Evolutionary conservation across 495 filamentous ascomycete genomes (phyloP).

Genomic region (Penicillium pancosmium): DNA sequence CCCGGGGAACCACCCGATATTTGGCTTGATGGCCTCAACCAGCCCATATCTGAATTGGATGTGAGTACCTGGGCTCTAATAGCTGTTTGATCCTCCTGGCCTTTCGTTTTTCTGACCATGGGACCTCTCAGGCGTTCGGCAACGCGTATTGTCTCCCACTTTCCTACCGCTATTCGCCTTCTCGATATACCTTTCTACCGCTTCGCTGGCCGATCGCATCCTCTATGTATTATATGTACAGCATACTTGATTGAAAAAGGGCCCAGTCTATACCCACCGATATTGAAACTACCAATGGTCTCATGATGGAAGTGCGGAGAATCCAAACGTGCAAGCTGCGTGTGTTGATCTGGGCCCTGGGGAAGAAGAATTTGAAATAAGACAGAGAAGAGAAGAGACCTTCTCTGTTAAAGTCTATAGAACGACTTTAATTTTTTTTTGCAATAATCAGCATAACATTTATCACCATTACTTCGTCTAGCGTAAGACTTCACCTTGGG

Average conservation of each 20-base stretch:
- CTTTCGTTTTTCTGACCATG: background rate
- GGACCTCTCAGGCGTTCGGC: background rate
- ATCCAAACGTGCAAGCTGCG: background rate
- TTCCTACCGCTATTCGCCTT: conserved; percentile 3
- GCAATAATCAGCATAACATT: background rate
- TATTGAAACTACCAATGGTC: background rate
- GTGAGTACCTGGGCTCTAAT: background rate
- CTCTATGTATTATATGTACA: conserved; percentile 34
- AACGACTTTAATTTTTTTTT: background rate
- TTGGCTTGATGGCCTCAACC: background rate
- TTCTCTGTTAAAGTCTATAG: background rate
- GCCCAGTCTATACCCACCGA: background rate
- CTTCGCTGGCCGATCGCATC: conserved; percentile 30
- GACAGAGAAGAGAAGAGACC: background rate
- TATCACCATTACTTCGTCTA: background rate
- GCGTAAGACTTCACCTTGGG: background rate
- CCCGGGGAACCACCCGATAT: background rate
- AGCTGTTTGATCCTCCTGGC: background rate
- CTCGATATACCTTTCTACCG: conserved; percentile 15
- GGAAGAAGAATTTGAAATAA: conserved; percentile 1
- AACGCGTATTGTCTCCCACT: background rate
- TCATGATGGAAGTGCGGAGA: background rate
- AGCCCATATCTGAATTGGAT: background rate
- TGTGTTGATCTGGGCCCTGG: background rate
- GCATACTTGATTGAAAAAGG: conserved; percentile 19